These are phyloP conservation scores for Pyrenula massariospora DNA, from an alignment of 495 filamentous ascomycete genomes.

Conservation along the genomic window DNA sequence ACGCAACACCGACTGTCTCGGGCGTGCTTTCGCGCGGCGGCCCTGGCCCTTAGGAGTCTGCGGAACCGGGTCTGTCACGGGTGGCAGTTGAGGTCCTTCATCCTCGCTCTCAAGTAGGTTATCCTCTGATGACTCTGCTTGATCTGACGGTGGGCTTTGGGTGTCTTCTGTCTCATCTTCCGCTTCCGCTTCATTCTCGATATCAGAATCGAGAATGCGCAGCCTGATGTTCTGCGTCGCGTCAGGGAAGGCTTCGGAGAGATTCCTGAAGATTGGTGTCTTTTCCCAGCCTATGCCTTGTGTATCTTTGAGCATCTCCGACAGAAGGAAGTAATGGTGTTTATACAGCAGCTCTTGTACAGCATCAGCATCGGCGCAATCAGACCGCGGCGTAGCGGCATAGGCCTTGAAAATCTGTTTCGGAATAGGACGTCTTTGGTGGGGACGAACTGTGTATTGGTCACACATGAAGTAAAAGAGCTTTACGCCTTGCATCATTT, in stretches of 20 bases:
- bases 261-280: slow-evolving; percentile 40
- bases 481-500: slow-evolving; percentile 57
- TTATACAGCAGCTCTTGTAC: slow-evolving; percentile 39
- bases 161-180: slow-evolving; percentile 7
- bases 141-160: slow-evolving; percentile 4
- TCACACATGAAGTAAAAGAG: slow-evolving; percentile 60
- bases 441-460: slow-evolving; percentile 8
- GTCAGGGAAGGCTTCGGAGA: slow-evolving; percentile 35
- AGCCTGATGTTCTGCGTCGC: neutral
- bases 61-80: neutral
- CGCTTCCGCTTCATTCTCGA: slow-evolving; percentile 5
- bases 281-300: slow-evolving; percentile 43
- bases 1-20: neutral
- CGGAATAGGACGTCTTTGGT: neutral
- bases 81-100: neutral
- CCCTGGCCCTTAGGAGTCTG: neutral
- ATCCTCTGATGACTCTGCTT: neutral
- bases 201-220: slow-evolving; percentile 7
- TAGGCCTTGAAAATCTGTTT: neutral
- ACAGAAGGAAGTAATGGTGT: slow-evolving; percentile 42
- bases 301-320: slow-evolving; percentile 44
- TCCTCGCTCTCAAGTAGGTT: neutral
- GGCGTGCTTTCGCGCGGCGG: neutral
- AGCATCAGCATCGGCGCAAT: slow-evolving; percentile 30
- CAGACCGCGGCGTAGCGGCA: neutral